Conservation (phyloP, 108 stramenopile genomes). For the Cyclotella atomus region DNA sequence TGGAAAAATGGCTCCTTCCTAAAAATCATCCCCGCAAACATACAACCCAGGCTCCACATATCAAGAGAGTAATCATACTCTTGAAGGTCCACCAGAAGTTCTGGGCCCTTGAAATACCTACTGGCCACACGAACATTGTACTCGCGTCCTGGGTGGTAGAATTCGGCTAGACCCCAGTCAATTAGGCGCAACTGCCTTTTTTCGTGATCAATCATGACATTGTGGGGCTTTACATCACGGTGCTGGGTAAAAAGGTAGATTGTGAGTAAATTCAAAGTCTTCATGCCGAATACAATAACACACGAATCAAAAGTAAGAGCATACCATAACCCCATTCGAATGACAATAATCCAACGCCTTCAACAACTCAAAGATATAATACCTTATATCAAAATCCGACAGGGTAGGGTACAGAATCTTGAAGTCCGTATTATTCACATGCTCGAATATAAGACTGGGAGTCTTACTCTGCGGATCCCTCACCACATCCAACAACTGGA, state of each 20-base stretch:
- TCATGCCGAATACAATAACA: background rate
- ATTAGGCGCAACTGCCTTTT: slow-evolving; percentile 97
- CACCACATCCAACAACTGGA: slow-evolving; percentile 98
- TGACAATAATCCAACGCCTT: slow-evolving; percentile 99
- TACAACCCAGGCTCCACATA: slow-evolving; percentile 99
- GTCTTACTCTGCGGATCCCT: slow-evolving; percentile 99
- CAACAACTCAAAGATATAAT: slow-evolving; percentile 99
- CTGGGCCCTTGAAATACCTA: slow-evolving; percentile 99
- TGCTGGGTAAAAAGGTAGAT: slow-evolving; percentile 54
- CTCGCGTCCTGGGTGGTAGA: slow-evolving; percentile 99
- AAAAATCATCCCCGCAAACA: slow-evolving; percentile 99
- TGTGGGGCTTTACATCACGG: slow-evolving; percentile 99
- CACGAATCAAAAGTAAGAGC: background rate
- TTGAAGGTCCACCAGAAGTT: slow-evolving; percentile 98
- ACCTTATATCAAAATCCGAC: slow-evolving; percentile 98
- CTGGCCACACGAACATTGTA: slow-evolving; percentile 99
- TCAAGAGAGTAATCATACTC: slow-evolving; percentile 99
- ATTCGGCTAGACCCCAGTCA: slow-evolving; percentile 99
- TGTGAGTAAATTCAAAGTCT: background rate
- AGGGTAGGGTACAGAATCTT: slow-evolving; percentile 99
- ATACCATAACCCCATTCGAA: slow-evolving; percentile 96
- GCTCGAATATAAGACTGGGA: slow-evolving; percentile 97
- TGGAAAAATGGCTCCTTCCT: slow-evolving; percentile 99
- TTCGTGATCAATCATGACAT: slow-evolving; percentile 99
- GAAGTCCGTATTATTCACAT: slow-evolving; percentile 99